Conservation (phyloP, 306 rosid species). For the Cyclanthera cordifolia region DNA sequence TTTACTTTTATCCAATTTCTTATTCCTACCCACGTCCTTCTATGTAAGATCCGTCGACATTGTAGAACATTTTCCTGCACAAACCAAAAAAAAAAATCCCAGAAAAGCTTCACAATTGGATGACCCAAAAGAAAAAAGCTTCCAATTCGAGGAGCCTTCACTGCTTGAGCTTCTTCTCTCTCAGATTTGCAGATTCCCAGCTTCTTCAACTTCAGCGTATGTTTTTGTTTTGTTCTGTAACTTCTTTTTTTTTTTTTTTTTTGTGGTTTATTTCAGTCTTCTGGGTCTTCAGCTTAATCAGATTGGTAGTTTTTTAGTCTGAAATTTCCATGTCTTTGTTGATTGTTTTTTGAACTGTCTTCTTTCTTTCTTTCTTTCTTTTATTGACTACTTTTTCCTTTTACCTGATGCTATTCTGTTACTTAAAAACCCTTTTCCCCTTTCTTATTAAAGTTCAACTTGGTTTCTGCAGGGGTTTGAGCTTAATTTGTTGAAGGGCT, state of each 20-base stretch:
- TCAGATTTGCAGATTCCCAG: background rate
- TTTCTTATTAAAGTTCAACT: background rate
- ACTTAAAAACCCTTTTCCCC: background rate
- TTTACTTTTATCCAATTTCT: background rate
- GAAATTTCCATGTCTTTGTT: background rate
- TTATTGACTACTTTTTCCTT: background rate
- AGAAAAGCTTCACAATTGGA: background rate
- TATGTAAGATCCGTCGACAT: background rate
- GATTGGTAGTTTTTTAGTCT: background rate
- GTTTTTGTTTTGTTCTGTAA: slow-evolving; percentile 1
- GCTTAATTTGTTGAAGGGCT: slow-evolving; percentile 3
- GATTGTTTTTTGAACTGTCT: background rate
- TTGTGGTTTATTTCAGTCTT: background rate
- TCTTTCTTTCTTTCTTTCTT: background rate
- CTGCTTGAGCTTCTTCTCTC: background rate
- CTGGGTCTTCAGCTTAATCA: background rate
- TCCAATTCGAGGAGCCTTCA: background rate
- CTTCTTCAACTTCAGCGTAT: background rate
- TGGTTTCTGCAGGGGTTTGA: slow-evolving; percentile 8
- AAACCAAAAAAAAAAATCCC: background rate
- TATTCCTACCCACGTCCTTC: background rate
- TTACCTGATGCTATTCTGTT: background rate
- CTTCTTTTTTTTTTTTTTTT: no score
- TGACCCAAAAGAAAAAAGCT: background rate
- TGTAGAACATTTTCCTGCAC: background rate